A percentile compares a stretch with the other conserved stretches of the same genome.
phyloP scores from a whole-genome alignment of 1,284 basidiomycete genomes.

The Leccinum pachyderme region DNA sequence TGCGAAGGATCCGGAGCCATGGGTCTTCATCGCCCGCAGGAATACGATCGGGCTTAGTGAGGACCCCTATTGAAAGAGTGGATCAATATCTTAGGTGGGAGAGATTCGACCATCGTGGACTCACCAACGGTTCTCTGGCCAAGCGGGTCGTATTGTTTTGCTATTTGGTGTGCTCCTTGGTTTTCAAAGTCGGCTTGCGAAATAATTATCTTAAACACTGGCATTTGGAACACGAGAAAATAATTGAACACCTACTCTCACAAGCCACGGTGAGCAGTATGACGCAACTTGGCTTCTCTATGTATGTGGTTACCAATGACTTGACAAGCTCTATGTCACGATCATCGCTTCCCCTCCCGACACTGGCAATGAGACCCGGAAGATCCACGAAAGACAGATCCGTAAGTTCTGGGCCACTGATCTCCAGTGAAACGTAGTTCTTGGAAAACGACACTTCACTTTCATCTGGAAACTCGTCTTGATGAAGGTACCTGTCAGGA shows the following conservation, averaged over 20 bases:
- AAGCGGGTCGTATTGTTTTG: conserved; percentile 53
- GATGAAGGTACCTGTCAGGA: conserved; percentile 38
- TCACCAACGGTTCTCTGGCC: conserved; percentile 70
- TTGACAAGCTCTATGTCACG: conserved; percentile 65
- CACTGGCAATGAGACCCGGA: conserved; percentile 64
- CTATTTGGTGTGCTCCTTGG: conserved; percentile 61
- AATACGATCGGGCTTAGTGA: conserved; percentile 81
- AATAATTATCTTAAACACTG: neutral
- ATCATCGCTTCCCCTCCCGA: conserved; percentile 46
- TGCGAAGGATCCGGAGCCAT: conserved; percentile 61
- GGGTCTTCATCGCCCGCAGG: conserved; percentile 54
- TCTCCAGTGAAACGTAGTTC: conserved; percentile 63
- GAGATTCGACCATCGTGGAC: conserved; percentile 12
- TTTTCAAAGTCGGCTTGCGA: conserved; percentile 71
- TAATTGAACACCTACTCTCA: conserved; percentile 51
- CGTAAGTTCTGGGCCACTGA: conserved; percentile 63
- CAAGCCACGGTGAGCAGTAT: conserved; percentile 71
- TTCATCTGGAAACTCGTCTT: conserved; percentile 32
- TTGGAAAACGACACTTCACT: conserved; percentile 56
- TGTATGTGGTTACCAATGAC: conserved; percentile 56
- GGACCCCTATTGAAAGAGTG: conserved; percentile 50
- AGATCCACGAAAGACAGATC: conserved; percentile 65
- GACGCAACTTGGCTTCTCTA: conserved; percentile 61
- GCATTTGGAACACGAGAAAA: neutral
- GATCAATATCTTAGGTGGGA: neutral